These are phyloP conservation scores for Annona squamosa DNA, from an alignment of 164 flowering plant species.

Conservation along the genomic window DNA sequence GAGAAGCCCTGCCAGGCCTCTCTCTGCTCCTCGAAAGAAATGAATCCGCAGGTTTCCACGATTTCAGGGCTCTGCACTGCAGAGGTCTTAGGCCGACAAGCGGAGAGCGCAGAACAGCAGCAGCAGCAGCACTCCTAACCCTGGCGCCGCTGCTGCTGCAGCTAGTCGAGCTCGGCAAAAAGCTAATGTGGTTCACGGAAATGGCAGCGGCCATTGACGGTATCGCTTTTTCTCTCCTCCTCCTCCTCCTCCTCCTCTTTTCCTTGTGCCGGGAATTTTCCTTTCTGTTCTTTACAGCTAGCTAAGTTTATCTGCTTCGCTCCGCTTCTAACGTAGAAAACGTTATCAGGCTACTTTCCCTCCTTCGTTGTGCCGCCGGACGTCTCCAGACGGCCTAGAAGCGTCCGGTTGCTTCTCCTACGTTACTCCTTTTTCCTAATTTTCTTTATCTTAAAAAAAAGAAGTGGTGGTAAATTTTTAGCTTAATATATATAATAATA, in stretches of 20 bases:
- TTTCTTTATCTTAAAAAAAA: too few relatives aligned
- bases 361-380: too few relatives aligned
- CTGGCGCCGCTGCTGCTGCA: conserved; percentile 1
- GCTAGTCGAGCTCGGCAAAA: not conserved
- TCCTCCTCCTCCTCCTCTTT: not conserved
- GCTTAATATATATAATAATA: too few relatives aligned
- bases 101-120: conserved; percentile 9
- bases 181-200: not conserved
- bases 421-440: too few relatives aligned
- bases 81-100: not conserved
- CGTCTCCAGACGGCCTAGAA: too few relatives aligned
- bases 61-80: conserved; percentile 12
- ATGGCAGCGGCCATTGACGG: conserved; percentile 6
- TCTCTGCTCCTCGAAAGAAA: conserved; percentile 12
- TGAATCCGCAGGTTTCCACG: conserved; percentile 19
- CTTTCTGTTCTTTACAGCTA: too few relatives aligned
- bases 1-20: conserved; percentile 19
- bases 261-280: not conserved
- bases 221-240: not conserved
- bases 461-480: too few relatives aligned
- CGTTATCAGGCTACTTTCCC: too few relatives aligned
- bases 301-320: too few relatives aligned
- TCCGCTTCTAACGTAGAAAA: too few relatives aligned
- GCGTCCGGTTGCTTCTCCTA: too few relatives aligned
- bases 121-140: too few relatives aligned